Evolutionary conservation across 352 stramenopile genomes (phyloP), one percentile per base, ranked within the genome.

Genomic region (Phytophthora palmivora): DNA sequence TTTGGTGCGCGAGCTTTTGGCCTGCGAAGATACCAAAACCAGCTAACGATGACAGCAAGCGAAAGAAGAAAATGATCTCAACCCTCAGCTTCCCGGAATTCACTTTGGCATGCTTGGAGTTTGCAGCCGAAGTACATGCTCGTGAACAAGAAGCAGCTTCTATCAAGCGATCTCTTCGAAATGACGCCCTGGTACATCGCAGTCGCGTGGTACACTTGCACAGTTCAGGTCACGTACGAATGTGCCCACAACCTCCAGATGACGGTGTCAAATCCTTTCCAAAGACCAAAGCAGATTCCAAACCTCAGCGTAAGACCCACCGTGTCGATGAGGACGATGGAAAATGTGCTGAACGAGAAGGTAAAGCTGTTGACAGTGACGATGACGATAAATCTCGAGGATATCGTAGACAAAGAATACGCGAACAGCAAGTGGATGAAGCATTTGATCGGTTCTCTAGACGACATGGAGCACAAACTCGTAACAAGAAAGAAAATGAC

Each of bases 181-280:
- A 79, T 34, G 78, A 89, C 34, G 63, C 82, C 11, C 58, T 86
- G 32, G 62, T 39, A 6, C 84, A 93, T 51, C 72, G 63, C 1
- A 85, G 74, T 56, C 82, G 82, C 11, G 82, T 93, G 8, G 82
- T 93, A 15, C 80, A 91, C 26, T 72, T 93, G 2, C 84, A 93
- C 34, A 78, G 81, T 33, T 84, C 74, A 32, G 84, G 82, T 0
- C 84, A 93, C 57, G 80, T 91, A 14, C 74, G 84, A 9, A 70
- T 93, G 47, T 91, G 82, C 52, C 70, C 74, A 9, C 74, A 82
- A 33, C 26, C 48, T 39, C 30, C 21, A 19, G 36, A 45, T 16
- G 36, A 54, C 15, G 12, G 7, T 4, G 22, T n/a, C 5, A 14
- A 47, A 53, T 6, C 9, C 24, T 34, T 16, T 19, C 7, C n/a